These are phyloP conservation scores for Ustilago trichophora DNA, from an alignment of 1,284 basidiomycete genomes.

Conservation along the genomic window DNA sequence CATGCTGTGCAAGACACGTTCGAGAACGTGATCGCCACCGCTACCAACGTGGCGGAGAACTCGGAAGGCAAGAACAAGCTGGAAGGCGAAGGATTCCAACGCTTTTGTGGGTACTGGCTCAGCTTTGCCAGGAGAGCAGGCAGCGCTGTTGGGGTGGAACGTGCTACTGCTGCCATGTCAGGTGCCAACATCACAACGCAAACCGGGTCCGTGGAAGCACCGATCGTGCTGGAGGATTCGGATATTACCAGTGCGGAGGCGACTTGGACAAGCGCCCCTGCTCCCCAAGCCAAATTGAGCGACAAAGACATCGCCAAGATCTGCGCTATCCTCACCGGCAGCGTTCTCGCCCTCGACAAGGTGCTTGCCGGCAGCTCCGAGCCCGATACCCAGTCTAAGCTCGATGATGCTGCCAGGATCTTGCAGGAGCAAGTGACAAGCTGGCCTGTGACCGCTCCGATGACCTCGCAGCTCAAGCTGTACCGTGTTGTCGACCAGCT, in stretches of 20 bases:
- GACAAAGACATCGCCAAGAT: constrained; percentile 20
- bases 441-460: constrained; percentile 23
- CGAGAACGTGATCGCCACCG: constrained; percentile 30
- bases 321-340: constrained; percentile 23
- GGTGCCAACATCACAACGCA: not conserved
- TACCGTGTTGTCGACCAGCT: constrained; percentile 45
- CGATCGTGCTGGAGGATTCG: not conserved
- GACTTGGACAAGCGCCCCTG: not conserved
- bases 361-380: constrained; percentile 20
- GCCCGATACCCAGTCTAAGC: constrained; percentile 17
- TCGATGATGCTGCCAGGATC: constrained; percentile 19
- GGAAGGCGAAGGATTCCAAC: constrained; percentile 28
- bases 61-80: constrained; percentile 10
- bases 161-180: constrained; percentile 29
- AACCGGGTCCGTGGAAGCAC: not conserved
- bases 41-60: constrained; percentile 11
- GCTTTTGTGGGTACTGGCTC: constrained; percentile 50
- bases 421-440: constrained; percentile 2
- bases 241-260: not conserved
- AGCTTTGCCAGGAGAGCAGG: constrained; percentile 37
- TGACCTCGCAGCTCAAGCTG: constrained; percentile 38
- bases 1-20: constrained; percentile 32
- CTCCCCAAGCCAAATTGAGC: not conserved
- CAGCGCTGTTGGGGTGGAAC: constrained; percentile 28
- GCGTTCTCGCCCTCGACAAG: constrained; percentile 38